Evolutionary conservation across 768 basidiomycete species (phyloP).

Genomic region (Lactarius sp.): DNA sequence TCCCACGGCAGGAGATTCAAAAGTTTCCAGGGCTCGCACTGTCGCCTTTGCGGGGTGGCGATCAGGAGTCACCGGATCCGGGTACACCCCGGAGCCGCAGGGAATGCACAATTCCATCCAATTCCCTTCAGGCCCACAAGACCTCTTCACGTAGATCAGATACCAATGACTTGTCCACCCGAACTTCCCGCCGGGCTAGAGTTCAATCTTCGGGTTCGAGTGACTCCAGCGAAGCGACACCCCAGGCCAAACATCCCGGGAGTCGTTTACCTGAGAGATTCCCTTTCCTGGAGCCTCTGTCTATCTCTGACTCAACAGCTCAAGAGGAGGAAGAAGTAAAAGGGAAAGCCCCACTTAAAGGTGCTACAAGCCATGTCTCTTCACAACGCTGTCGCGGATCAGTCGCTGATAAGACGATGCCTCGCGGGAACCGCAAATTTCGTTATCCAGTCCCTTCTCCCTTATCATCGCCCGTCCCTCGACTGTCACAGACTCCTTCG

Average conservation of each 20-base stretch:
- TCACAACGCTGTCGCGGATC: background rate
- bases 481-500: background rate
- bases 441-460: slow-evolving; percentile 20
- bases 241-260: slow-evolving; percentile 11
- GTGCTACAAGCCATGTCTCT: background rate
- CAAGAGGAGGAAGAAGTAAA: background rate
- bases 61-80: background rate
- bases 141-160: background rate
- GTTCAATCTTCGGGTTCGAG: slow-evolving; percentile 3
- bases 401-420: background rate
- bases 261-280: background rate
- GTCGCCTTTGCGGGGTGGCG: slow-evolving; percentile 4
- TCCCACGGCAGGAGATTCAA: background rate
- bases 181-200: background rate
- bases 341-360: background rate
- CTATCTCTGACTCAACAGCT: slow-evolving; percentile 1
- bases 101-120: background rate
- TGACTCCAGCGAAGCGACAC: slow-evolving; percentile 13
- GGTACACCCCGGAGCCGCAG: background rate
- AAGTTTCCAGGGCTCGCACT: background rate
- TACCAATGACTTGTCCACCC: background rate
- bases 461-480: slow-evolving; percentile 19
- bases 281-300: slow-evolving; percentile 10
- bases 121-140: background rate
- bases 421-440: slow-evolving; percentile 11